Evolutionary conservation across 148 eudicot species (phyloP), one percentile per base, ranked within the genome.

Genomic region (Selenicereus undatus): DNA sequence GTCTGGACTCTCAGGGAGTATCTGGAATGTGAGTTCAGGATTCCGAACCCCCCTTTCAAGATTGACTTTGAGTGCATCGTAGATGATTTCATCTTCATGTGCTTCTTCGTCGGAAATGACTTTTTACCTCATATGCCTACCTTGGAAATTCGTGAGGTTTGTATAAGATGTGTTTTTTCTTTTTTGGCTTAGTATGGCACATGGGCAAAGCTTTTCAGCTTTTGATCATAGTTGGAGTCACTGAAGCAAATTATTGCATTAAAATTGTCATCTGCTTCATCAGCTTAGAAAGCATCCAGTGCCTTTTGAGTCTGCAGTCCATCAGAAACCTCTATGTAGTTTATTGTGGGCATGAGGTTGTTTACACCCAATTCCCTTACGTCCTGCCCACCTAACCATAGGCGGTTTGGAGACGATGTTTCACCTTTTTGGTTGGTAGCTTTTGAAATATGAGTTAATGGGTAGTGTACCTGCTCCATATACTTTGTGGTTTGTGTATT

Each of bases 101-200:
- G 99, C 82, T 97, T 97, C 86, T 97, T 97, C 79, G 92, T 91
- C 17, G 99, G 99, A 72, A 97, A 97, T 89, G 99, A 97, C 66
- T 97, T 97, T 81, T 82, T 97, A 75, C 99, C 98, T 30, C 98
- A 94, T 84, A 92, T 97, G 97, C 99, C 99, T 5, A 94, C 99
- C 3, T 82, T 97, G 82, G 95, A 94, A 84, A 92, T 97, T 51
- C 92, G 91, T 52, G 99, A 97, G 97, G 99, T 96, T 54, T 71
- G 93, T 88, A 35, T 36, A 16, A 20, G 11, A 66, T 24, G 0
- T 32, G 27, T 26, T 65, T 66, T 14, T 36, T 29, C 16, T 51
- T 3, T 27, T 62, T 48, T 71, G 78, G 74, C 50, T 56, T 10
- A 24, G 32, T 32, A 18, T 76, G 70, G 65, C 20, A 2, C 70